These are phyloP conservation scores for Odontarrhena argentea DNA, from an alignment of 345 rosid species.

Conservation along the genomic window DNA sequence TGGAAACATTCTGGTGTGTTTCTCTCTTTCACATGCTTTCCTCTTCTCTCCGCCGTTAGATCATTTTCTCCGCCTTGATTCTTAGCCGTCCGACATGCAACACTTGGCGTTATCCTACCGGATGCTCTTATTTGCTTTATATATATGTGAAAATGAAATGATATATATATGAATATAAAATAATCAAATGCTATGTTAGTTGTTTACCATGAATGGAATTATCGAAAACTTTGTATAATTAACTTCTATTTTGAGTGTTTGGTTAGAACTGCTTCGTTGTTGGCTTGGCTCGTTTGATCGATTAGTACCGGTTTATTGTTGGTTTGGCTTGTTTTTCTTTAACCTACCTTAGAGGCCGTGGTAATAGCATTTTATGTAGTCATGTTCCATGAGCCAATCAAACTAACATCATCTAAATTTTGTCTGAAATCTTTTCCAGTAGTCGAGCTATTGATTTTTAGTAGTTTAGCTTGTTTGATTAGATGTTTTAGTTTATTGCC, in stretches of 20 bases:
- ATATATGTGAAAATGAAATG: background rate
- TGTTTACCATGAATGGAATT: slow-evolving; percentile 1
- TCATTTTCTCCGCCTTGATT: slow-evolving; percentile 18
- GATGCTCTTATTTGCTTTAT: slow-evolving; percentile 4
- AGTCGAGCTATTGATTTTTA: too few species aligned
- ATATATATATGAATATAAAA: background rate
- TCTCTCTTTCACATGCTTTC: slow-evolving; percentile 40
- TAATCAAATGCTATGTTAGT: background rate
- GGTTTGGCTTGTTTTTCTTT: too few species aligned
- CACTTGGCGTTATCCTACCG: slow-evolving; percentile 19
- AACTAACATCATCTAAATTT: too few species aligned
- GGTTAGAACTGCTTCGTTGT: too few species aligned
- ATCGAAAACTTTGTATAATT: slow-evolving; percentile 5
- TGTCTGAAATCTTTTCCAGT: too few species aligned
- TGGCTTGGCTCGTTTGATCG: too few species aligned
- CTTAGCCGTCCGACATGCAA: slow-evolving; percentile 28
- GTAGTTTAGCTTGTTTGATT: too few species aligned
- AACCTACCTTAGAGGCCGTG: too few species aligned
- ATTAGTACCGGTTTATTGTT: too few species aligned
- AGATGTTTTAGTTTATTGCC: too few species aligned
- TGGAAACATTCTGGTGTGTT: slow-evolving; percentile 39
- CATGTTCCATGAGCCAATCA: too few species aligned
- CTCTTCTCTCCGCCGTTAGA: slow-evolving; percentile 31
- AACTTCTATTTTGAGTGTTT: background rate
- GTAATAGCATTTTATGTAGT: too few species aligned